phyloP scores from a whole-genome alignment of 2,329 filamentous ascomycete species.

The Talaromyces sp. region DNA sequence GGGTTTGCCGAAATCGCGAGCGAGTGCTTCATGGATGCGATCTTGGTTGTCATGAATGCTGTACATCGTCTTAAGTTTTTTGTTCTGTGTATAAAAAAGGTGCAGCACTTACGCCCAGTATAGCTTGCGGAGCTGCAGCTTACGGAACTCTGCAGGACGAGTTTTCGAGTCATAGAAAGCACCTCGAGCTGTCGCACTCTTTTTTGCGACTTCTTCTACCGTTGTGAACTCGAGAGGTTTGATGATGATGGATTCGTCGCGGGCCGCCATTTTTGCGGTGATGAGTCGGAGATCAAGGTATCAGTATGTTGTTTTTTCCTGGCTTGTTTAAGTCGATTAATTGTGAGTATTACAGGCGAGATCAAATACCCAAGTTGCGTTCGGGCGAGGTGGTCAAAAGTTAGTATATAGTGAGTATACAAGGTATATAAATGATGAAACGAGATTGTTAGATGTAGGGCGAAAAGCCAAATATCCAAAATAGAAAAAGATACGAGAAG shows the following conservation, averaged over 20 bases:
- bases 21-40: slow-evolving; percentile 68
- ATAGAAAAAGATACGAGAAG: not conserved
- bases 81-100: not conserved
- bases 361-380: not conserved
- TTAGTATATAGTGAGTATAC: not conserved
- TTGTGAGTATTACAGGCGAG: no score
- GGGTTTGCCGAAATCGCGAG: slow-evolving; percentile 73
- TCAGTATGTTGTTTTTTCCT: not conserved
- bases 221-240: slow-evolving; percentile 56
- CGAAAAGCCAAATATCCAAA: not conserved
- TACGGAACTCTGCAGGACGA: slow-evolving; percentile 72
- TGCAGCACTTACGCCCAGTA: slow-evolving; percentile 69
- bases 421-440: not conserved
- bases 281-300: not conserved
- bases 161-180: slow-evolving; percentile 78
- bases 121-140: slow-evolving; percentile 82
- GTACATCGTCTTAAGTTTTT: not conserved
- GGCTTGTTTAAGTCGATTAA: not conserved
- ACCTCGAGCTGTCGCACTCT: slow-evolving; percentile 56
- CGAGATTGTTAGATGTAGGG: not conserved
- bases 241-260: slow-evolving; percentile 20
- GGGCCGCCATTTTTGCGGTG: slow-evolving; percentile 3
- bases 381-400: not conserved
- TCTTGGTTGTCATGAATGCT: slow-evolving; percentile 69
- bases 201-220: slow-evolving; percentile 59